Evolutionary conservation across 768 basidiomycete species (phyloP).

Genomic region (Leucocoprinus sp.): DNA sequence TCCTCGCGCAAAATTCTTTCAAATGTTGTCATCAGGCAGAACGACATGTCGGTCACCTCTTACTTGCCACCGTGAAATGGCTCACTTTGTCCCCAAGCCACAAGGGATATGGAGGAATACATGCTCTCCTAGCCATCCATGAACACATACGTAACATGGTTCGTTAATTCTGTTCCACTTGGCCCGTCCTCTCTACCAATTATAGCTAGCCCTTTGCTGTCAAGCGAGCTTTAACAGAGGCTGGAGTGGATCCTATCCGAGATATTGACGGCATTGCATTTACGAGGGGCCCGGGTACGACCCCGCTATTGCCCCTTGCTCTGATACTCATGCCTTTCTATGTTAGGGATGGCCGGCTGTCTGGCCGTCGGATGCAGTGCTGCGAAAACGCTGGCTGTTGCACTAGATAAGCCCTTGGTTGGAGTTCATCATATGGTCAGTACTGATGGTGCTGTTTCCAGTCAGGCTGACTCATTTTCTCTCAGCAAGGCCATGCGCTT

Average conservation of each 20-base stretch:
- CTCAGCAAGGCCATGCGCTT: conserved; percentile 87
- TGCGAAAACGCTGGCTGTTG: conserved; percentile 80
- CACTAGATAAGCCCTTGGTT: conserved; percentile 67
- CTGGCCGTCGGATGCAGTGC: conserved; percentile 73
- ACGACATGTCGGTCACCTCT: conserved; percentile 38
- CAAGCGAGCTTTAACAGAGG: conserved; percentile 54
- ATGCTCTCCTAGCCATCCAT: conserved; percentile 67
- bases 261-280: conserved; percentile 86
- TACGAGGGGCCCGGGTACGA: conserved; percentile 75
- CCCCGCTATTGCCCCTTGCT: background rate
- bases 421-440: conserved; percentile 94
- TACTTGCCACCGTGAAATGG: background rate
- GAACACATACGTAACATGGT: conserved; percentile 80
- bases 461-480: conserved; percentile 3
- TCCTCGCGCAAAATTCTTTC: conserved; percentile 64
- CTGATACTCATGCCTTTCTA: conserved; percentile 6
- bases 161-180: conserved; percentile 1
- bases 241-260: conserved; percentile 40
- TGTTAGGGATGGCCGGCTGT: conserved; percentile 68
- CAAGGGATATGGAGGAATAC: conserved; percentile 61
- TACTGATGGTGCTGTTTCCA: conserved; percentile 2
- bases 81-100: conserved; percentile 32
- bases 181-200: background rate
- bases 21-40: conserved; percentile 83
- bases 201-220: conserved; percentile 63